Conservation (phyloP, 2,329 filamentous ascomycete species). For the Ceratocystis cacaofunesta region DNA sequence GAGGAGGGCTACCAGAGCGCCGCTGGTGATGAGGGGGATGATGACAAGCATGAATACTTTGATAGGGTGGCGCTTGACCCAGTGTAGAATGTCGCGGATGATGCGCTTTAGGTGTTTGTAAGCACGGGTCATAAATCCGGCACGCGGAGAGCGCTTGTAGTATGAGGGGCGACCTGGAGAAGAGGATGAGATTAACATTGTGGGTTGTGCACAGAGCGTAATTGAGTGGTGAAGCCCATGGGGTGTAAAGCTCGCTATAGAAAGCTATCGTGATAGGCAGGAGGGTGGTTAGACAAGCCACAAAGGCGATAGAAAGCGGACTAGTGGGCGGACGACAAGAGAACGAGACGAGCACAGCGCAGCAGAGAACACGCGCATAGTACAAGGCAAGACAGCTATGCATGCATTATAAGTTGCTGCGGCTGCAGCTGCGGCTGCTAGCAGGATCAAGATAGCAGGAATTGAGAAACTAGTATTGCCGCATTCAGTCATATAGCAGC, state of each 20-base stretch:
- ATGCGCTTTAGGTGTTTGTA: slow-evolving; percentile 64
- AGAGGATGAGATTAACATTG: slow-evolving; percentile 14
- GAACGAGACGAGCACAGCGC: neutral
- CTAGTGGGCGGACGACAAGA: neutral
- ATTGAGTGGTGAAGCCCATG: neutral
- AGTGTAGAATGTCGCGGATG: slow-evolving; percentile 64
- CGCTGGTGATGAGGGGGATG: slow-evolving; percentile 74
- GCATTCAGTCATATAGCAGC: neutral
- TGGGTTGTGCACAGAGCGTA: neutral
- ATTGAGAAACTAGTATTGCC: neutral
- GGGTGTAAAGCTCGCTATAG: neutral
- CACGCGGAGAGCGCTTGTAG: slow-evolving; percentile 70
- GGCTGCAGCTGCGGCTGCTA: neutral
- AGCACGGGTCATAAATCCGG: slow-evolving; percentile 59
- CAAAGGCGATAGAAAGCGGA: neutral
- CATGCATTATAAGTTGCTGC: neutral
- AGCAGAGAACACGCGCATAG: neutral
- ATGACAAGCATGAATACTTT: slow-evolving; percentile 80
- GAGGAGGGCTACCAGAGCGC: slow-evolving; percentile 63
- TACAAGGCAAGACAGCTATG: neutral
- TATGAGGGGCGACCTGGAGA: slow-evolving; percentile 41
- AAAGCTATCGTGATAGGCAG: neutral
- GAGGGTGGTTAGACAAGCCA: neutral
- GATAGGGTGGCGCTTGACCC: slow-evolving; percentile 67
- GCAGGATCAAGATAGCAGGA: neutral